A percentile compares a stretch with the other conserved stretches of the same genome.
Evolutionary conservation across 371 early-diverging fungal genomes (phyloP).

Genomic region (Rhizomucor miehei): DNA sequence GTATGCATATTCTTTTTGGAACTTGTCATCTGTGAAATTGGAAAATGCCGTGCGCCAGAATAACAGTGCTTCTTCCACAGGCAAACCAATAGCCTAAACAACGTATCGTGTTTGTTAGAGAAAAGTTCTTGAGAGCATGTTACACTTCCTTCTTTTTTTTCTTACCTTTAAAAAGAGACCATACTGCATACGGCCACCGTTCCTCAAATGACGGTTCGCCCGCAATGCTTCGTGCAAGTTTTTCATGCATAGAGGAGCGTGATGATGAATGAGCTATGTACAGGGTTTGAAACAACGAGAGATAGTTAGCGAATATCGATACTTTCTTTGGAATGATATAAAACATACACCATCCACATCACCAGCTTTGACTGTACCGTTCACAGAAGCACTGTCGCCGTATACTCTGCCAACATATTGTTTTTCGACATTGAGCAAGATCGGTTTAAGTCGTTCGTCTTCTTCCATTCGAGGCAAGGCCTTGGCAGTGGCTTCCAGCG

Average conservation of each 20-base stretch:
- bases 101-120: background rate
- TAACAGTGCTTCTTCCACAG: slow-evolving; percentile 86
- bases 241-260: slow-evolving; percentile 95
- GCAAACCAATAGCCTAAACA: slow-evolving; percentile 84
- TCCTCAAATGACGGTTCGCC: slow-evolving; percentile 80
- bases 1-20: slow-evolving; percentile 93
- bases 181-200: slow-evolving; percentile 89
- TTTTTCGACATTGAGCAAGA: slow-evolving; percentile 81
- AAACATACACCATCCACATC: slow-evolving; percentile 62
- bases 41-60: slow-evolving; percentile 88
- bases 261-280: slow-evolving; percentile 47
- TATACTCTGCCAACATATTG: slow-evolving; percentile 76
- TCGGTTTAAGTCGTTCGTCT: slow-evolving; percentile 88
- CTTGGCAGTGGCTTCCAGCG: slow-evolving; percentile 67
- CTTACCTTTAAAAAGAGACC: slow-evolving; percentile 88
- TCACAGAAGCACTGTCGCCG: slow-evolving; percentile 29
- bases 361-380: slow-evolving; percentile 58
- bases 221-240: slow-evolving; percentile 70
- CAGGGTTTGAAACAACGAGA: background rate
- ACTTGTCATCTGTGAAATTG: slow-evolving; percentile 82
- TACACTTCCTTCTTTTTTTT: too few relatives aligned
- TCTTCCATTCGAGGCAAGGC: slow-evolving; percentile 89
- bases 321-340: background rate
- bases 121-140: too few relatives aligned
- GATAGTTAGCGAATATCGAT: background rate